A percentile compares a stretch with the other conserved stretches of the same genome.
Conservation (phyloP, 2,329 filamentous ascomycete species). For the Colletotrichum aenigma region DNA sequence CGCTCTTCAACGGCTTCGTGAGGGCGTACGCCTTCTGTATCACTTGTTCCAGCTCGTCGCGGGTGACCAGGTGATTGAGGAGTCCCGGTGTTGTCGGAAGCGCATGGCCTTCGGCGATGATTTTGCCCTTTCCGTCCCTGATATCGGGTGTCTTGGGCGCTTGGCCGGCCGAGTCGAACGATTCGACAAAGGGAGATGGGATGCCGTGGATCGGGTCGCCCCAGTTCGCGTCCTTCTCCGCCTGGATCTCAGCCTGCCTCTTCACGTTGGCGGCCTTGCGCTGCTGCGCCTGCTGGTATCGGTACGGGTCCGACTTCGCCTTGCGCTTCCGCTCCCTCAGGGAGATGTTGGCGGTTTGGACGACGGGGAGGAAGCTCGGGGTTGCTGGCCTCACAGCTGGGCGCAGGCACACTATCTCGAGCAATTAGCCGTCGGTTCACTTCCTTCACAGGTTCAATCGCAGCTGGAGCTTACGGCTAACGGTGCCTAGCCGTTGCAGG, state of each 20-base stretch:
- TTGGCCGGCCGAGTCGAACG: constrained; percentile 72
- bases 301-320: constrained; percentile 80
- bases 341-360: constrained; percentile 69
- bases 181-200: constrained; percentile 81
- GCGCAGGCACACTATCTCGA: constrained; percentile 61
- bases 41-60: constrained; percentile 69
- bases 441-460: not conserved
- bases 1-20: constrained; percentile 57
- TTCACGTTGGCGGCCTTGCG: constrained; percentile 83
- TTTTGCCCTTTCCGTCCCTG: constrained; percentile 46
- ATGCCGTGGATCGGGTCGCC: constrained; percentile 83
- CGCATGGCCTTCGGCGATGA: constrained; percentile 39
- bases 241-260: constrained; percentile 71
- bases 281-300: constrained; percentile 79
- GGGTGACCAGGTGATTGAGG: constrained; percentile 79
- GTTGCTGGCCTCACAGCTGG: constrained; percentile 49
- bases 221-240: constrained; percentile 65
- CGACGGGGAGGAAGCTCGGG: constrained; percentile 60
- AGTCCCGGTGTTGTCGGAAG: constrained; percentile 55
- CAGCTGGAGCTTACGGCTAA: constrained; percentile 57
- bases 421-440: constrained; percentile 25
- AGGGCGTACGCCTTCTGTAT: constrained; percentile 72
- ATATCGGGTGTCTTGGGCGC: constrained; percentile 36
- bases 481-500: constrained; percentile 62
- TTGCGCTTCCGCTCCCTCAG: constrained; percentile 67